Evolutionary conservation across 2,329 filamentous ascomycete species (phyloP), one percentile per base, ranked within the genome.

Genomic region (Colletotrichum orbiculare): DNA sequence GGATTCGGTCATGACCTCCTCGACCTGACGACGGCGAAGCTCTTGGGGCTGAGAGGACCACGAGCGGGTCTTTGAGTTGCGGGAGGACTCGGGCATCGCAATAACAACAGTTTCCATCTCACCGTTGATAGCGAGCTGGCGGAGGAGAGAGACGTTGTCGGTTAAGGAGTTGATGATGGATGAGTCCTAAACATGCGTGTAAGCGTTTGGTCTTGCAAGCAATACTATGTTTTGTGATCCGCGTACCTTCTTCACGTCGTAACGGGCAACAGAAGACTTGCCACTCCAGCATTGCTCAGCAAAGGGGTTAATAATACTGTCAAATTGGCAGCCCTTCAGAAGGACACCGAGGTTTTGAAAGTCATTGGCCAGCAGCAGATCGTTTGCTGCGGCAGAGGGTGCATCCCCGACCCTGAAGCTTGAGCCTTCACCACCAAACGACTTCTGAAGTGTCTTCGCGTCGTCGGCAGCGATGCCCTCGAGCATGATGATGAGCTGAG

Each of bases 401-500:
- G 79, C 77, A 52, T 82, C 82, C 39, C 75, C 72, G 63, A 84
- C 82, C 7, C 78, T 79, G 64, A 89, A 89, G 2, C 83, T 77
- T 10, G 82, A 81, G 34, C 78, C 73, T 25, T 78, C 70, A 11
- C 71, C 70, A 35, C 76, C 73, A 54, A 83, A 75, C 8, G 81
- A 77, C n/a, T 80, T 76, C 60, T 81, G 78, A 33, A 85, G 60
- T 45, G 73, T 68, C 54, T 75, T 70, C 55, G 81, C 78, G 50
- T 84, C 81, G 46, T 80, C 72, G 13, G 78, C 69, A 15, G 80
- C 82, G 75, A 85, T 78, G 71, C 88, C 86, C 72, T 89, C 83
- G 54, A 90, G 78, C 69, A 87, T 75, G 55, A 90, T 77, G 34
- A 91, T 76, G 43, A 91, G 81, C 75, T 92, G 88, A 56, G 76